These are phyloP conservation scores for Ambrosiella beaveri DNA, from an alignment of 2,329 filamentous ascomycete genomes.

Conservation along the genomic window DNA sequence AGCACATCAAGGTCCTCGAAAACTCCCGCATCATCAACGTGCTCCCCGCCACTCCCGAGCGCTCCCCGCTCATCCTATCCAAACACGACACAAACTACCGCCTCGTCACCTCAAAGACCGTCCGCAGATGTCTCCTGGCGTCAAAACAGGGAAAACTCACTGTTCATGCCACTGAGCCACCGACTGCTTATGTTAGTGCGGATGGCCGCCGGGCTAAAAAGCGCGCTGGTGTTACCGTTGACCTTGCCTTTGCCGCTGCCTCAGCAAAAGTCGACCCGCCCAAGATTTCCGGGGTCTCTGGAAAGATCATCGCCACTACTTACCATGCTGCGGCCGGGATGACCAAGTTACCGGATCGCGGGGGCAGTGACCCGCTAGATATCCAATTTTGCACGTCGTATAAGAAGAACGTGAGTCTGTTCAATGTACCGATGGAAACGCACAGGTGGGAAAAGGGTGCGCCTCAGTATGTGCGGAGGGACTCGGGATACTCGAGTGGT, in stretches of 20 bases:
- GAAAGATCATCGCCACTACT: constrained; percentile 35
- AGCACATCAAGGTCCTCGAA: constrained; percentile 23
- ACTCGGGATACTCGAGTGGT: background rate
- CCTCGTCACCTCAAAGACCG: constrained; percentile 32
- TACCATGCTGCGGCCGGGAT: constrained; percentile 33
- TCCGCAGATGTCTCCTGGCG: constrained; percentile 36
- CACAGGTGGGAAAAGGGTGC: constrained; percentile 24
- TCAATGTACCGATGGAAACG: constrained; percentile 21
- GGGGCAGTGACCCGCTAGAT: constrained; percentile 24
- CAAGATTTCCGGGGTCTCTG: constrained; percentile 29
- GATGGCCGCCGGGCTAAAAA: constrained; percentile 22
- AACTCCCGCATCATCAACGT: constrained; percentile 30
- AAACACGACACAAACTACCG: constrained; percentile 31
- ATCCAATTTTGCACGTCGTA: constrained; percentile 30
- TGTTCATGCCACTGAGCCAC: constrained; percentile 28
- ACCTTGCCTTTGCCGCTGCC: constrained; percentile 31
- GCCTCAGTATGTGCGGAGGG: background rate
- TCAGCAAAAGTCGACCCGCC: constrained; percentile 20
- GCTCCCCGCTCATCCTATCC: constrained; percentile 33
- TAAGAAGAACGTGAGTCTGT: constrained; percentile 26
- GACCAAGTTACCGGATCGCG: constrained; percentile 32
- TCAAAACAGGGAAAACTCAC: constrained; percentile 33
- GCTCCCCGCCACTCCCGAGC: constrained; percentile 32
- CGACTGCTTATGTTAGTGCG: constrained; percentile 31
- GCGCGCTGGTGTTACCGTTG: constrained; percentile 23